phyloP scores from a whole-genome alignment of 371 early-diverging fungal genomes.

The Nematocida sp. region DNA sequence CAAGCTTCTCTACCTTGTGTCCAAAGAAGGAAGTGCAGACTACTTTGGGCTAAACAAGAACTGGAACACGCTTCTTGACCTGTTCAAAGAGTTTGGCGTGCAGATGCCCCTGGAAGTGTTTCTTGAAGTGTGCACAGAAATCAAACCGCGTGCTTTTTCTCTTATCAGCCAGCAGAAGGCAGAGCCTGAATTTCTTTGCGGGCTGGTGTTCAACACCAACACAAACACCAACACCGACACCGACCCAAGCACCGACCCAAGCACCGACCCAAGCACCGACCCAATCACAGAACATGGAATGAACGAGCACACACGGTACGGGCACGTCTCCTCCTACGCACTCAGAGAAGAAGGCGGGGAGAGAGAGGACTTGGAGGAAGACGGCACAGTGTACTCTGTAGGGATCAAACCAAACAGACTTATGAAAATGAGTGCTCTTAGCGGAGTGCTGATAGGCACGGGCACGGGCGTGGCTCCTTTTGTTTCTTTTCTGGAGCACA shows the following conservation, averaged over 20 bases:
- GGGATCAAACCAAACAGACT: slow-evolving; percentile 47
- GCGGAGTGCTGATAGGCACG: slow-evolving; percentile 55
- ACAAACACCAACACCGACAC: background rate
- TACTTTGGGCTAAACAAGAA: slow-evolving; percentile 50
- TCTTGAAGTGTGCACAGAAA: slow-evolving; percentile 53
- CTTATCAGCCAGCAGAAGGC: slow-evolving; percentile 47
- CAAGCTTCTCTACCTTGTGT: slow-evolving; percentile 54
- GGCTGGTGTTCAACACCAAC: slow-evolving; percentile 32
- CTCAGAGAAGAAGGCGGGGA: background rate
- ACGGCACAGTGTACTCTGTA: background rate
- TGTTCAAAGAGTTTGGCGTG: slow-evolving; percentile 54
- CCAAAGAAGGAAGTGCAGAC: slow-evolving; percentile 57
- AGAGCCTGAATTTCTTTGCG: slow-evolving; percentile 54
- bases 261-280: background rate
- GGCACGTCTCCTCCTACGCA: background rate
- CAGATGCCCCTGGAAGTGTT: slow-evolving; percentile 49
- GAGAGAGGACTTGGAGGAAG: background rate
- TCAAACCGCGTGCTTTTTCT: slow-evolving; percentile 63
- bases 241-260: background rate
- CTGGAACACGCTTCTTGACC: slow-evolving; percentile 57
- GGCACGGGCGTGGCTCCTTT: slow-evolving; percentile 65
- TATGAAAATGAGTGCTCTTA: slow-evolving; percentile 15
- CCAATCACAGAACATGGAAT: slow-evolving; percentile 34
- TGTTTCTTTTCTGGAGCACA: slow-evolving; percentile 58
- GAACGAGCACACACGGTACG: background rate